These are phyloP conservation scores for Alternaria postmessia DNA, from an alignment of 2,329 filamentous ascomycete species.

Conservation along the genomic window DNA sequence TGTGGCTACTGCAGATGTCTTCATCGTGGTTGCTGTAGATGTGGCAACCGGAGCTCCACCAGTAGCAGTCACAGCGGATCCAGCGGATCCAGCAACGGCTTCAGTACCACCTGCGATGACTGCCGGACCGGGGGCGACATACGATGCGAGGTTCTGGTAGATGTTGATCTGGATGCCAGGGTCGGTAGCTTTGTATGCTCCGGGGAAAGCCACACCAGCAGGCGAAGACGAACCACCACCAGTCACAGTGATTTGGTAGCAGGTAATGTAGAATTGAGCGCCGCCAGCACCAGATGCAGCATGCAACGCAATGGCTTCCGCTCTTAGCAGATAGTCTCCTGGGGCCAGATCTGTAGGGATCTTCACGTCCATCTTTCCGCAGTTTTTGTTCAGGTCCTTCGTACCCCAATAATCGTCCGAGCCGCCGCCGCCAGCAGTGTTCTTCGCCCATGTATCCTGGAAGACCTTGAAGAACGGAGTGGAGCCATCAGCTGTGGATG, in stretches of 20 bases:
- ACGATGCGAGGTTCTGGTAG: constrained; percentile 59
- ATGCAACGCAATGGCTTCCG: constrained; percentile 67
- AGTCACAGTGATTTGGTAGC: constrained; percentile 68
- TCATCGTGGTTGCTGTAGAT: constrained; percentile 22
- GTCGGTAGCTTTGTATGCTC: constrained; percentile 66
- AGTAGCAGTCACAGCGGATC: constrained; percentile 29
- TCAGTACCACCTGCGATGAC: constrained; percentile 44
- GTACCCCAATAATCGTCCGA: constrained; percentile 60
- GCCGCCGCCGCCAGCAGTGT: constrained; percentile 48
- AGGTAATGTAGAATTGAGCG: constrained; percentile 56
- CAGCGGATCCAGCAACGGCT: constrained; percentile 39
- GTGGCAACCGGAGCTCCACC: constrained; percentile 24
- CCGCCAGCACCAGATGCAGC: constrained; percentile 56
- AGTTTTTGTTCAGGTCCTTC: constrained; percentile 57
- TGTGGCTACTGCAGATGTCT: constrained; percentile 13
- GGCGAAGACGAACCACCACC: constrained; percentile 60
- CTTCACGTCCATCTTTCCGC: constrained; percentile 59
- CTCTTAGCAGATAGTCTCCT: constrained; percentile 60
- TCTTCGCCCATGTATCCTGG: constrained; percentile 61
- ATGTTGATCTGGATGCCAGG: constrained; percentile 69
- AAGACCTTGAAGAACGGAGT: constrained; percentile 67
- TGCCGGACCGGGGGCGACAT: constrained; percentile 62
- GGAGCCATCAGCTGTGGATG: constrained; percentile 60
- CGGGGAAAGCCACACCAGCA: constrained; percentile 59
- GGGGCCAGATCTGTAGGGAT: constrained; percentile 62